Evolutionary conservation across 2,329 filamentous ascomycete genomes (phyloP).

Genomic region (Metarhizium humberi): DNA sequence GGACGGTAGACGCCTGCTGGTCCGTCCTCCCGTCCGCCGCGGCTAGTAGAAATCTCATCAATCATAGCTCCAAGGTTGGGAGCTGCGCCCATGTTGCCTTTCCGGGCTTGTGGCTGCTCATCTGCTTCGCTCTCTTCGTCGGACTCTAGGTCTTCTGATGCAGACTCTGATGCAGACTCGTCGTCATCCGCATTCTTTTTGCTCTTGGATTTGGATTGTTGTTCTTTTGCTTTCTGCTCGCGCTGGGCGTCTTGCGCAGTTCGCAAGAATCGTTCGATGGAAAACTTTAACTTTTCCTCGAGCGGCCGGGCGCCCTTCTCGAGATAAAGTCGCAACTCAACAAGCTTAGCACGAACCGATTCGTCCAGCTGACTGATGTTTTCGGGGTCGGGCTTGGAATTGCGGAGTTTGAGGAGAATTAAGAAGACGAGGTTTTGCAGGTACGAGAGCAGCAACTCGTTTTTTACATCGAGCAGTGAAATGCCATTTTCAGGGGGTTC

Average conservation of each 20-base stretch:
- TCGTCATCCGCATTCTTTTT: constrained; percentile 24
- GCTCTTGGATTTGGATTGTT: constrained; percentile 16
- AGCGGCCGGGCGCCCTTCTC: constrained; percentile 87
- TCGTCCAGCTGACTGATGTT: constrained; percentile 40
- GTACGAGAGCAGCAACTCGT: constrained; percentile 93
- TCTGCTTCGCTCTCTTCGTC: constrained; percentile 15
- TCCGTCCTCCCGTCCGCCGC: constrained; percentile 20
- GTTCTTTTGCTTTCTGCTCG: constrained; percentile 26
- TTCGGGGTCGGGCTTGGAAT: constrained; percentile 24
- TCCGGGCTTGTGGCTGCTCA: constrained; percentile 2
- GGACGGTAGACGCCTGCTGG: constrained; percentile 74
- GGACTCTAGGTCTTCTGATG: constrained; percentile 14
- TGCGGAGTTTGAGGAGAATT: constrained; percentile 70
- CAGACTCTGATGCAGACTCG: constrained; percentile 11
- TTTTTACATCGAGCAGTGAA: constrained; percentile 90
- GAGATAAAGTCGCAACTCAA: constrained; percentile 82
- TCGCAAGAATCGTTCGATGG: constrained; percentile 89
- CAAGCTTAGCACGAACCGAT: constrained; percentile 73
- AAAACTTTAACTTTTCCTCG: constrained; percentile 85
- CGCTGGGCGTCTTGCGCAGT: constrained; percentile 67
- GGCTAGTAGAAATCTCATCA: constrained; percentile 21
- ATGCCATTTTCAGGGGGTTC: constrained; percentile 77
- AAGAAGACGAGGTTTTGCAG: constrained; percentile 89
- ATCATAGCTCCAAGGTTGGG: constrained; percentile 22
- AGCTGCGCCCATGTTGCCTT: constrained; percentile 19